These are phyloP conservation scores for Talaromyces sp. DNA, from an alignment of 2,329 filamentous ascomycete genomes.

Conservation along the genomic window DNA sequence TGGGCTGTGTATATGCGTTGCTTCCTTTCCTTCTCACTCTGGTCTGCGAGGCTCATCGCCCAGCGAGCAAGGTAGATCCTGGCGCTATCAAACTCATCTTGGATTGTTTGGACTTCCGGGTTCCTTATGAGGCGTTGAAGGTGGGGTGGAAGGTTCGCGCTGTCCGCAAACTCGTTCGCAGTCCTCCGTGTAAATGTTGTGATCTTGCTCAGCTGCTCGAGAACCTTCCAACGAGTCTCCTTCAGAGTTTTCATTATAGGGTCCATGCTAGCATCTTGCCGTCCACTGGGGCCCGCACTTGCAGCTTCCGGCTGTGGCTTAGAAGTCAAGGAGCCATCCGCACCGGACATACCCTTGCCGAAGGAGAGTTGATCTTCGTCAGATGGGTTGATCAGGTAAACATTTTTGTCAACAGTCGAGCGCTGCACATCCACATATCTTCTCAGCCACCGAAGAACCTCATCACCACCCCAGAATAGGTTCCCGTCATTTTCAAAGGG, in stretches of 20 bases:
- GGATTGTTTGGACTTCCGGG: constrained; percentile 90
- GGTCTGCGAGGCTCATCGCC: constrained; percentile 98
- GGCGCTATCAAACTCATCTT: constrained; percentile 97
- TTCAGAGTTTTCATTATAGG: constrained; percentile 92
- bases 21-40: constrained; percentile 83
- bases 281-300: constrained; percentile 35
- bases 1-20: constrained; percentile 90
- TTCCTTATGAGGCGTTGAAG: constrained; percentile 82
- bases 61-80: constrained; percentile 91
- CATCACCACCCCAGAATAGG: constrained; percentile 97
- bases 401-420: constrained; percentile 82
- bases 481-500: constrained; percentile 78
- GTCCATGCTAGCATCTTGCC: constrained; percentile 78
- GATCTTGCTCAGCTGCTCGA: constrained; percentile 96
- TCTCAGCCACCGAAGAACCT: constrained; percentile 87
- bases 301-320: constrained; percentile 39
- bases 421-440: constrained; percentile 81
- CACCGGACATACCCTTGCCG: constrained; percentile 51
- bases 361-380: constrained; percentile 84
- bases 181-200: constrained; percentile 93
- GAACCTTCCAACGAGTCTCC: constrained; percentile 91
- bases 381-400: constrained; percentile 86
- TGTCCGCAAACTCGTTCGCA: constrained; percentile 88
- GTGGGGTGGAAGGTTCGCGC: constrained; percentile 87
- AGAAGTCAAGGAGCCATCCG: constrained; percentile 42